Base-by-base conservation (phyloP, 371 early-diverging fungal species). In the Saksenaea vasiformis region DNA sequence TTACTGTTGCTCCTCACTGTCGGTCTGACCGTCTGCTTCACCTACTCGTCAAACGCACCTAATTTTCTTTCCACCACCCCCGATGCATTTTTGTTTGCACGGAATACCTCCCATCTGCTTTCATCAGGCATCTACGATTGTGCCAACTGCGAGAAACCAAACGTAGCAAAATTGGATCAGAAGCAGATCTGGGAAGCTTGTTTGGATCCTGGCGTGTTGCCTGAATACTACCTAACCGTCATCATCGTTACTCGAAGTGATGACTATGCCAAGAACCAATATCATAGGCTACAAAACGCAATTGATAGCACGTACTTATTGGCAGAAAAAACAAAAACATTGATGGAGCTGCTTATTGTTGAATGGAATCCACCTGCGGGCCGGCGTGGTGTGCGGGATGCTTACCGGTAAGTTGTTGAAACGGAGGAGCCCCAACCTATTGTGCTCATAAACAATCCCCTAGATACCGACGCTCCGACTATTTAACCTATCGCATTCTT, bases 361-460 rank as follows among this genome's bases (percentile, higher is more conserved):
- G 80, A 80, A 62, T 80, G 80, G 80, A 80, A 80, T 58, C 80
- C 80, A 26, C 69, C 71, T 0, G 41, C 68, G 11, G 62, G 71
- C 19, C 62, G 64, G 36, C 70, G 78, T 28, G 39, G 69, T 41
- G 53, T 77, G 2, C 64, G 72, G 28, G 80, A 77, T 58, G 68
- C 64, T 13, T 80, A 72, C 62, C 54, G 69, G 79, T 73, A 69
- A 54, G 69, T 58, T 14, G 69, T 58, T 14, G 2, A 39, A 28
- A 34, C 10, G 5, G 5, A 13, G 9, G 9, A 3, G 55, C n/a
- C 11, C 27, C 17, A 22, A 54, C 55, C 27, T 17, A 14, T 19
- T 28, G 2, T 43, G 10, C n/a, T 13, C 31, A 60, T 47, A 15
- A 31, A 28, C 38, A 43, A 51, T n/a, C 27, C 11, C 36, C 67